Base-by-base conservation (phyloP, 108 stramenopile species). In the Nitzschia sp. region DNA sequence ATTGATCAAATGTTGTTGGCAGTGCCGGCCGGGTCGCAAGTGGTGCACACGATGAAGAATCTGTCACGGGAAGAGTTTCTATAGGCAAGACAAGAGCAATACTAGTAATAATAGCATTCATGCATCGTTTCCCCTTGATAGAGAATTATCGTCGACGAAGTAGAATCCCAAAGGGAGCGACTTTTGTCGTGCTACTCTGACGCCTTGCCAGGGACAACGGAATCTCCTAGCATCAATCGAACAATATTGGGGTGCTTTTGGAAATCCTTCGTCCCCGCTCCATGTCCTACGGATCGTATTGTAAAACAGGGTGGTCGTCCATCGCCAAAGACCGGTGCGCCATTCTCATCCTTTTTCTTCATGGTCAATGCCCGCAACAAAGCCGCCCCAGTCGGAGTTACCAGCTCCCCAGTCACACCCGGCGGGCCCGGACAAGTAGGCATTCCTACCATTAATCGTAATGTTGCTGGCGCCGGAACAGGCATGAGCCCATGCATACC, bases 261-360 rank as follows among this genome's bases (percentile, higher is more conserved):
- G 70, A 97, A 97, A 58, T 97, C 91, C 63, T 97, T 97, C 11
- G 79, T 95, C 23, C 97, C 97, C 8, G 95, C 97, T 21, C 97
- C 97, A 51, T 95, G 59, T 28, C 97, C 97, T 49, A 94, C 66
- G 1, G 67, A 61, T 30, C 81, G 70, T 1, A 88, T 73, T 2
- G 77, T 81, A 54, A 95, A 90, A 2, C 26, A 56, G n/a, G 95
- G 93, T 35, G 97, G 92, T 38, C 91, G 82, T 28, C 91, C 91
- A 26, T 58, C 33, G 1, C n/a, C 26, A 21, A 15, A 18, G 6
- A 9, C 9, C 9, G 9, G 38, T 17, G 19, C 66, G 71, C 29
- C 46, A 25, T 29, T 51, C 54, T 74, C 36, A 66, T 42, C 13
- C 38, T 42, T 42, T 13, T 42, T 42, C 9, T 42, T 42, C 9